Evolutionary conservation across 345 rosid genomes (phyloP), one percentile per base, ranked within the genome.

Genomic region (Salix caprea): DNA sequence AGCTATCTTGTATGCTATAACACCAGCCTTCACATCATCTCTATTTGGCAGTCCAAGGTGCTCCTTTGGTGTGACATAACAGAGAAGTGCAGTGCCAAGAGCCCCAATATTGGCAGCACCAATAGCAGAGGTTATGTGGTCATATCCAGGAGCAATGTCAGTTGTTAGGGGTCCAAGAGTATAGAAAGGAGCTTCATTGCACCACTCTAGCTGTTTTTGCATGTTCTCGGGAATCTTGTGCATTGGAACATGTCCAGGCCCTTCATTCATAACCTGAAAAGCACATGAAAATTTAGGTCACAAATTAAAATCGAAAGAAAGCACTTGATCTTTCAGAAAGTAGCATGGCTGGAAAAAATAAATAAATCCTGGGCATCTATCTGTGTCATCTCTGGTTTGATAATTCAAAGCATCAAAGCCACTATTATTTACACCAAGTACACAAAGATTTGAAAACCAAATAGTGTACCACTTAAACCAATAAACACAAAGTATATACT

Each of bases 31-130:
- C 80, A 96, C 99, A 76, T 96, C 99, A 61, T 96, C 99, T 71
- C 99, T 87, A 65, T 96, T 96, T 74, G 99, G 99, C 85, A 96
- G 69, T 67, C 99, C 99, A 67, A 96, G 99, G 81, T 96, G 99
- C 56, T 96, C 97, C 86, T 94, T 96, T 52, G 98, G 99, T 36
- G 99, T 92, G 36, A 96, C 99, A 74, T 96, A 96, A 79, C 99
- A 96, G 21, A 96, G 97, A 80, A 96, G 99, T 70, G 99, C 97
- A 72, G 98, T 96, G 36, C 99, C 99, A 61, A 96, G 94, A 58
- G 98, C 97, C 77, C 98, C 98, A 65, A 96, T 96, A 77, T 94
- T 94, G 80, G 99, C 99, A 80, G 99, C 97, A 50, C 99, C 99
- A 58, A 96, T 96, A 73, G 99, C 98, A 58, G 99, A 96, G 72